Evolutionary conservation across 768 basidiomycete genomes (phyloP), one percentile per base, ranked within the genome.

Genomic region (Sarcodon aspratus): DNA sequence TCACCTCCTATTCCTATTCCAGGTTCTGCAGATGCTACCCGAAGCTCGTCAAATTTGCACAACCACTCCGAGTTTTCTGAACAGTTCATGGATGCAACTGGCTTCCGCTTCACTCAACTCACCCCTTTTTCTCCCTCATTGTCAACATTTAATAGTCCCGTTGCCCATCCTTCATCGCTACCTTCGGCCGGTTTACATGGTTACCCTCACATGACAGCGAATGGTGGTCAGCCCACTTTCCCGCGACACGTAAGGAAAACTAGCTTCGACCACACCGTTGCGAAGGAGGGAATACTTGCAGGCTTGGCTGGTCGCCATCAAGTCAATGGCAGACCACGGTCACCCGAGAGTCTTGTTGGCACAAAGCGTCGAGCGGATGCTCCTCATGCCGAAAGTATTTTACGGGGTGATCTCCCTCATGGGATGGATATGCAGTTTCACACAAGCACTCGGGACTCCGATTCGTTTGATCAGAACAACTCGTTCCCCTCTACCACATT

Each of bases 241-340:
- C 88, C 92, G 47, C 78, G 84, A 51, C 85, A 86, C 64, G 88
- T 91, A 50, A 79, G 92, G 52, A 96, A 96, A 72, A 90, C 92
- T 43, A 92, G 89, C 65, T 95, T 93, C 63, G 92, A 96, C 64
- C 92, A 93, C 65, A 93, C 92, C 3, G 82, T 94, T 36, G 74
- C 76, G 35, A 78, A 76, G 54, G 80, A 83, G 52, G 78, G 74
- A 35, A 73, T 82, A 48, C 68, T 79, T 50, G 59, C 69, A 32
- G 77, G 75, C 37, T 64, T 78, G 45, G 74, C 74, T 55, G 82
- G 83, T 49, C 73, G 86, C 45, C 86, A 90, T 66, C 85, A 88
- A 62, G 80, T 87, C 54, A 85, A 89, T 60, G 84, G 85, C 34
- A 82, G 81, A 61, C 80, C 87, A 36, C 63, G 80, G 54, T 71